A percentile compares a stretch with the other conserved stretches of the same genome.
These are phyloP conservation scores for Dictyostelium firmibasis DNA, from an alignment of 78 protist species.

Conservation along the genomic window DNA sequence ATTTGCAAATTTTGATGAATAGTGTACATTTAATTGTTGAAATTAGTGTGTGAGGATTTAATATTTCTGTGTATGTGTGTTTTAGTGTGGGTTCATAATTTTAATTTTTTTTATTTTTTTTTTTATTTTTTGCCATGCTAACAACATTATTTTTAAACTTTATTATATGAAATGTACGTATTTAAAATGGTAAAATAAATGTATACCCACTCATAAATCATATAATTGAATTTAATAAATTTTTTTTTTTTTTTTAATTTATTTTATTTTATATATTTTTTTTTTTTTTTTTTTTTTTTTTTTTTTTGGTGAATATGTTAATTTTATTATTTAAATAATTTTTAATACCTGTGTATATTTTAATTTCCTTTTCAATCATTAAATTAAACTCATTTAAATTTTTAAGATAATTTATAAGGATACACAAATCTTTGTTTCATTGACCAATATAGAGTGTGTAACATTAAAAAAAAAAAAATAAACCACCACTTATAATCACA, in stretches of 20 bases:
- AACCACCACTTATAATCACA: background rate
- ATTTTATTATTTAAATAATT: too few species aligned
- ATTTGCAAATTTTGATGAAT: background rate
- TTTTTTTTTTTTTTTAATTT: background rate
- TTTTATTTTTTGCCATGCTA: background rate
- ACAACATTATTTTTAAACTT: too few species aligned
- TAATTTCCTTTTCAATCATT: background rate
- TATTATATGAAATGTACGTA: background rate
- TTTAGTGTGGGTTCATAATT: too few species aligned
- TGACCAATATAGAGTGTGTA: background rate
- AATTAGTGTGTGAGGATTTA: background rate
- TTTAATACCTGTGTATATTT: background rate
- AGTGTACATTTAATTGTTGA: too few species aligned
- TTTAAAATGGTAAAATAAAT: too few species aligned
- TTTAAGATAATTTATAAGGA: background rate
- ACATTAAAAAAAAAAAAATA: too few species aligned
- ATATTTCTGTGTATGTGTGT: background rate
- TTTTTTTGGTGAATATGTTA: background rate
- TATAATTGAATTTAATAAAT: background rate
- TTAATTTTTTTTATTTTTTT: too few species aligned
- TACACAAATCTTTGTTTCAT: background rate
- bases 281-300: too few species aligned
- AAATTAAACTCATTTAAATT: background rate
- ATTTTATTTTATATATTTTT: too few species aligned
- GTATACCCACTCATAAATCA: background rate